A percentile compares a stretch with the other conserved stretches of the same genome.
Conservation (phyloP, 495 filamentous ascomycete species). For the Xylaria intraflava region DNA sequence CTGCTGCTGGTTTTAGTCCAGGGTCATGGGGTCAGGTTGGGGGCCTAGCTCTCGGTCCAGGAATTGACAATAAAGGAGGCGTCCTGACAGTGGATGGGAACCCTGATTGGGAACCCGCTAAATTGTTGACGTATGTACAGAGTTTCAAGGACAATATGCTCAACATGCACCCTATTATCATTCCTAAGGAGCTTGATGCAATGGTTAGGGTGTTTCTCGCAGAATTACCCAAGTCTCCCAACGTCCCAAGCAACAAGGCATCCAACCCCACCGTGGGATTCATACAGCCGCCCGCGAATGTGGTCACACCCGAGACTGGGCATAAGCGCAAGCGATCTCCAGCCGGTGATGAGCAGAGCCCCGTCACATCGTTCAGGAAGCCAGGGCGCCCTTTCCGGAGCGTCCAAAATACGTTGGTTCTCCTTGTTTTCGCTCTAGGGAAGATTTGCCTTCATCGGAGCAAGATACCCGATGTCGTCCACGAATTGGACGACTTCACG, state of each 20-base stretch:
- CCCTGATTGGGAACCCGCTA: conserved; percentile 57
- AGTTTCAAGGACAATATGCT: conserved; percentile 78
- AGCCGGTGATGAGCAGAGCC: conserved; percentile 27
- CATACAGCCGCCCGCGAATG: conserved; percentile 18
- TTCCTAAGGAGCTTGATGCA: conserved; percentile 40
- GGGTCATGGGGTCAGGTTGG: conserved; percentile 46
- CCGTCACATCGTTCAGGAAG: conserved; percentile 30
- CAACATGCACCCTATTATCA: conserved; percentile 82
- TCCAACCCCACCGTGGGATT: conserved; percentile 17
- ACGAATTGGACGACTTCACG: conserved; percentile 34
- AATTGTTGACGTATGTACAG: conserved; percentile 55
- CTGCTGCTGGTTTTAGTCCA: conserved; percentile 39
- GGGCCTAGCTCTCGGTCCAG: conserved; percentile 36
- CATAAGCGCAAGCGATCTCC: conserved; percentile 58
- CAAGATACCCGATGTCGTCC: conserved; percentile 55
- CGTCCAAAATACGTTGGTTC: conserved; percentile 66
- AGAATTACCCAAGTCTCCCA: conserved; percentile 27
- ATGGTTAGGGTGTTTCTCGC: conserved; percentile 46
- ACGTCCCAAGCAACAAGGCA: conserved; percentile 14
- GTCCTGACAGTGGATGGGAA: conserved; percentile 55
- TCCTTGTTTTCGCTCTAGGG: conserved; percentile 79
- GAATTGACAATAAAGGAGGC: conserved; percentile 30
- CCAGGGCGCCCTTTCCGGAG: conserved; percentile 47
- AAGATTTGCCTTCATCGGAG: conserved; percentile 66
- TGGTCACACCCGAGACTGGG: conserved; percentile 31